Evolutionary conservation across 345 rosid genomes (phyloP), one percentile per base, ranked within the genome.

Genomic region (Microcos paniculata): DNA sequence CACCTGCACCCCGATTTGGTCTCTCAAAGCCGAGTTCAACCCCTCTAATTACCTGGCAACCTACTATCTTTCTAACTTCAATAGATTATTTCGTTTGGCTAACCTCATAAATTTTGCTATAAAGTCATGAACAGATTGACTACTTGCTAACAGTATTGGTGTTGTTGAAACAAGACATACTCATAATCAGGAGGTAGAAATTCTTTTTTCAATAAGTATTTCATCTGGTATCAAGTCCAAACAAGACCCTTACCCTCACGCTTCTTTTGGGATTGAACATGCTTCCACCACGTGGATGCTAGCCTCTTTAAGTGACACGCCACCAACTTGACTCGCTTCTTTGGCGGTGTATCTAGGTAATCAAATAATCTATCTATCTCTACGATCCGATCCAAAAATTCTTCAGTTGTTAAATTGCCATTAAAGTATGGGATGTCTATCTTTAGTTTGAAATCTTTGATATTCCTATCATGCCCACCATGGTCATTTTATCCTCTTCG

Each of bases 231-330:
- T 57, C 57, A 68, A 0, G 40, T 68, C 4, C 46, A 13, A 8
- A 52, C 31, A 14, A 15, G 49, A 1, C 0, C 3, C n/a, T 19
- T 70, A 2, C 62, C 30, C 19, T 70, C 62, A 0, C 9, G 4
- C 0, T 6, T 1, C 42, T 65, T 40, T 13, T 1, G 19, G 35
- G 35, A 4, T 14, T 55, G 40, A 0, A 72, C 1, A 0, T 52
- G 7, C 8, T 73, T 68, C 76, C 43, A 73, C 68, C 43, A 73
- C 0, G 68, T 18, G 15, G n/a, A 42, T 7, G 76, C 76, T 6
- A 8, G 10, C 0, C 57, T 43, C 0, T 45, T 73, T 23, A 73
- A 26, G 12, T 28, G 5, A 6, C 62, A 73, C 12, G 56, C 30
- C 1, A 73, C 76, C 5, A 73, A 7, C 23, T 12, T 58, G 7